Conservation (phyloP, 306 rosid genomes). For the Boehmeria nivea region DNA sequence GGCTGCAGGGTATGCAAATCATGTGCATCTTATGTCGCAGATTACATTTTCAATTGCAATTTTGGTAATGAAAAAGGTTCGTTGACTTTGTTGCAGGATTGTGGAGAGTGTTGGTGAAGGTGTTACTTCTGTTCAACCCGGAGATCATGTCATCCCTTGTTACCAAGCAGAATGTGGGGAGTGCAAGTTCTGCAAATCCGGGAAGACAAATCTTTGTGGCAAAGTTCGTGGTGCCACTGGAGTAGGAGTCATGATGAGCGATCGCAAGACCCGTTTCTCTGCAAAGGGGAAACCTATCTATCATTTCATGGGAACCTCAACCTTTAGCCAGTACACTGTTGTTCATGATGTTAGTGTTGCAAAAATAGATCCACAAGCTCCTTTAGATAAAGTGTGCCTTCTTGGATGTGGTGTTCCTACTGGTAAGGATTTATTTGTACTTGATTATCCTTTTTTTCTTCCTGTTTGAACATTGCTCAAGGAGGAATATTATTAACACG, state of each 20-base stretch:
- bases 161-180: conserved; percentile 94
- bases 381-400: conserved; percentile 87
- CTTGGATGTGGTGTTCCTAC: conserved; percentile 95
- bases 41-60: background rate
- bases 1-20: conserved; percentile 60
- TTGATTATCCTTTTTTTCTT: background rate
- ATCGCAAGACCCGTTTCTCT: conserved; percentile 77
- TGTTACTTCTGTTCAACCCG: conserved; percentile 72
- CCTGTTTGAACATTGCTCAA: background rate
- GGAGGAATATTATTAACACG: too few relatives aligned
- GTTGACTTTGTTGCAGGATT: conserved; percentile 44
- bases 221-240: conserved; percentile 89
- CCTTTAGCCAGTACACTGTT: conserved; percentile 91
- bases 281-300: conserved; percentile 73
- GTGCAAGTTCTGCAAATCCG: conserved; percentile 96
- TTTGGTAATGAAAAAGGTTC: conserved; percentile 3
- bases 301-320: conserved; percentile 98
- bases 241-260: conserved; percentile 82
- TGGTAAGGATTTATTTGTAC: conserved; percentile 24
- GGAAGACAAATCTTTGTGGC: conserved; percentile 94
- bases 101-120: conserved; percentile 97
- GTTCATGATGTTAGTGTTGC: conserved; percentile 96
- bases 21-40: background rate
- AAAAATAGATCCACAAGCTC: conserved; percentile 76
- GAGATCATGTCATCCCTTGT: conserved; percentile 93